Evolutionary conservation across 2,329 filamentous ascomycete species (phyloP).

Genomic region (Cordyceps fumosorosea): DNA sequence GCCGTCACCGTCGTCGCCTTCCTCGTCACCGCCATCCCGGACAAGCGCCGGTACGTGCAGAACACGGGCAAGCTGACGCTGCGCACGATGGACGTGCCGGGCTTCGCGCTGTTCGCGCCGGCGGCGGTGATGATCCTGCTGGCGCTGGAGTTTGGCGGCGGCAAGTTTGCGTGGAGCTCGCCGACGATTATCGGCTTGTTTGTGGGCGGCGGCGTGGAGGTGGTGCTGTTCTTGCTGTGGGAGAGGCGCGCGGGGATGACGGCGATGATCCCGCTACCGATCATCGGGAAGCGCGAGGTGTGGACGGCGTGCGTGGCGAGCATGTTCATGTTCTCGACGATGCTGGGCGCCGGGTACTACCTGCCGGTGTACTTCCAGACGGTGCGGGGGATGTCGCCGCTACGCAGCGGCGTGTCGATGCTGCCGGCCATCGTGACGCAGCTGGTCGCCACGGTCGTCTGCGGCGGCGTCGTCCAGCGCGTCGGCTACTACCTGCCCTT

Average conservation of each 20-base stretch:
- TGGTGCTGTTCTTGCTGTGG: conserved; percentile 38
- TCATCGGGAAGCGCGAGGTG: conserved; percentile 38
- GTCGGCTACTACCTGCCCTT: conserved; percentile 39
- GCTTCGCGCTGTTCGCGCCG: conserved; percentile 38
- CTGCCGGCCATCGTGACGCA: conserved; percentile 23
- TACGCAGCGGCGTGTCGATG: conserved; percentile 23
- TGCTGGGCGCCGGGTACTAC: conserved; percentile 41
- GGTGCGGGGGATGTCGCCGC: conserved; percentile 29
- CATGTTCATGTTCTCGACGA: conserved; percentile 36
- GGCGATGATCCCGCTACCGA: conserved; percentile 42
- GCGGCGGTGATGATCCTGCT: conserved; percentile 43
- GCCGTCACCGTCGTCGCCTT: conserved; percentile 26
- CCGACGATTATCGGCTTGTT: conserved; percentile 40
- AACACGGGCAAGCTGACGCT: conserved; percentile 20
- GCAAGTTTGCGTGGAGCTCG: conserved; percentile 38
- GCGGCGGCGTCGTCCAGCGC: conserved; percentile 21
- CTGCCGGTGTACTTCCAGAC: conserved; percentile 47
- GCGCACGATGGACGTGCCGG: conserved; percentile 37
- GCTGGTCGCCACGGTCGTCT: conserved; percentile 19
- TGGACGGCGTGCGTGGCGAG: conserved; percentile 34
- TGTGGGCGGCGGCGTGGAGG: conserved; percentile 32
- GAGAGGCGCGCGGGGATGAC: conserved; percentile 36
- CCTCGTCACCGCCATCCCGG: conserved; percentile 27
- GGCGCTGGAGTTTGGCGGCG: conserved; percentile 46
- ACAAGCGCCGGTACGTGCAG: conserved; percentile 34